These are phyloP conservation scores for Colletotrichum musae DNA, from an alignment of 2,329 filamentous ascomycete species.

Conservation along the genomic window DNA sequence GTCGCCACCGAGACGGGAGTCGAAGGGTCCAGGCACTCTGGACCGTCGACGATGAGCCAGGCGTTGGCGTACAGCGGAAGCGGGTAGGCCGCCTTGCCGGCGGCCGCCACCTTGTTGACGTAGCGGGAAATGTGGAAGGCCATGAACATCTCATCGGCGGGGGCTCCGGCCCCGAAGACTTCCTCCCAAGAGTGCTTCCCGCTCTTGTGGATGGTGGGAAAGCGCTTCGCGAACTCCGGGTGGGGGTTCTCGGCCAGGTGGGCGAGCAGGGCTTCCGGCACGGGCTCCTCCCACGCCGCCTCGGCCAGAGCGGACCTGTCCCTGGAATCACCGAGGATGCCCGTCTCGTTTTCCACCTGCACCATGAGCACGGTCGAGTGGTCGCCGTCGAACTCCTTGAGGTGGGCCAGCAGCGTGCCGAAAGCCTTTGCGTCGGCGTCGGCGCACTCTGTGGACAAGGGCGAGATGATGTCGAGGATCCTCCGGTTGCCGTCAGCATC, in stretches of 20 bases:
- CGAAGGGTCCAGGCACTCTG: too few relatives aligned
- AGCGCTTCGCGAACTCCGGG: too few relatives aligned
- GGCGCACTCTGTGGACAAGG: background rate
- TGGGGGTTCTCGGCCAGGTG: background rate
- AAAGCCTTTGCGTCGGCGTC: constrained; percentile 1
- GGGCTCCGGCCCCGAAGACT: background rate
- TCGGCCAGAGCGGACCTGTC: constrained; percentile 4
- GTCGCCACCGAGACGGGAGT: too few relatives aligned
- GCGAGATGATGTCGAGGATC: constrained; percentile 3
- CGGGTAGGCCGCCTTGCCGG: background rate
- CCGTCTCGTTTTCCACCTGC: background rate
- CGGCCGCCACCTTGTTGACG: background rate
- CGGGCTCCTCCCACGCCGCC: background rate
- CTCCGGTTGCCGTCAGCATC: background rate
- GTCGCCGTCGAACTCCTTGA: background rate
- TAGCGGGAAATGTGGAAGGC: background rate
- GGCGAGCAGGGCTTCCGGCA: background rate
- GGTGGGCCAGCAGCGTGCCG: background rate
- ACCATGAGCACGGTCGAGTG: constrained; percentile 16
- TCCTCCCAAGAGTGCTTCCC: background rate
- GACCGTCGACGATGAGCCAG: too few relatives aligned
- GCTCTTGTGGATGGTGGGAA: too few relatives aligned
- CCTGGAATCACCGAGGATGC: background rate
- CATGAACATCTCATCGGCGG: constrained; percentile 6
- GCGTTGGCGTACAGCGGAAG: constrained; percentile 4